Base-by-base conservation (phyloP, 2,329 filamentous ascomycete species). In the Didymella glomerata region DNA sequence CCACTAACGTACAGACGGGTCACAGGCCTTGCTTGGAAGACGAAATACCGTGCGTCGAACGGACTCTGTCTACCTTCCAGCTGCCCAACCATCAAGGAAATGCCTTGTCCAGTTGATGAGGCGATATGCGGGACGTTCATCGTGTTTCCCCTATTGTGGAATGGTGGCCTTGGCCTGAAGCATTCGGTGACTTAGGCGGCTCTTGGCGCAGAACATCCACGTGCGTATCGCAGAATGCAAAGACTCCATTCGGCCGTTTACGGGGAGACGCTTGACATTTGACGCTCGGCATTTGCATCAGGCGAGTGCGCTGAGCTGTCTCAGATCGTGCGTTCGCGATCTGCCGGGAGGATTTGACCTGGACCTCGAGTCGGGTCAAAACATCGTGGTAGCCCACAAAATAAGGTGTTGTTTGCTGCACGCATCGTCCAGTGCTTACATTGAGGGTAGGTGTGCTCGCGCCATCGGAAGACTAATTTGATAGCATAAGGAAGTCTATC, bases 151-250 rank as follows among this genome's bases (percentile, higher is more conserved):
- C 13, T 40, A 30, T 50, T 16, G 28, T 28, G 40, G 28, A 28
- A 25, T 50, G 30, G 25, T 14, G 25, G 48, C 18, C 54, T 53
- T 53, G 44, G 54, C 54, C 18, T 44, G 14, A 22, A 13, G 22
- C 18, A 7, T 44, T 46, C 49, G 42, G 44, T 47, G 18, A 25
- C 32, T 47, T 54, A 32, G 14, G 51, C 20, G 22, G 48, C 34
- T 49, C 55, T 58, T 53, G 44, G 55, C 55, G 41, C 50, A 46
- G 22, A 18, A 38, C n/a, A 9, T 52, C 30, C 27, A 22, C 18
- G 36, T 27, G 27, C 44, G 28, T 4, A 38, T 3, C 45, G 20
- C 27, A 28, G 18, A 44, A 44, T 25, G 20, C 16, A 34, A 44
- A 5, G 38, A 13, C 28, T 38, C 30, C 22, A 27, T 18, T 28